Conservation (phyloP, 129 eudicot genomes). For the Pseudognaphalium luteoalbum region DNA sequence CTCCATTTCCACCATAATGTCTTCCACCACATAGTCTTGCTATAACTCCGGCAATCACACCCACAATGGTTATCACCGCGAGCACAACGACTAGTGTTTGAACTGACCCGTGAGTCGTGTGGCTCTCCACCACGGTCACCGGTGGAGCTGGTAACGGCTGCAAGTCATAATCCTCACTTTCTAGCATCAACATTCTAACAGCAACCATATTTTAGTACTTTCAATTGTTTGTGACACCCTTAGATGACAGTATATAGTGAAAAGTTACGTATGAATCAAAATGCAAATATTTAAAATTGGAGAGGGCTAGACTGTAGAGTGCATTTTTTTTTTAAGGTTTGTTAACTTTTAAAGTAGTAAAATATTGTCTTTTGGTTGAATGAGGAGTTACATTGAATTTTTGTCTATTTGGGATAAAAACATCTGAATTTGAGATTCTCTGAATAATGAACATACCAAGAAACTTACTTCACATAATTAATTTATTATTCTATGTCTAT, state of each 20-base stretch:
- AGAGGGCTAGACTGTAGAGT: neutral
- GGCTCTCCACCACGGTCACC: constrained; percentile 37
- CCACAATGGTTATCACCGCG: constrained; percentile 68
- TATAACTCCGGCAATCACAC: constrained; percentile 70
- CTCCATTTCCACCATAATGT: constrained; percentile 64
- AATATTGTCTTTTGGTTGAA: neutral
- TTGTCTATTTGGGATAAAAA: neutral
- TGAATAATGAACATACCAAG: neutral
- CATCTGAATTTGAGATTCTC: neutral
- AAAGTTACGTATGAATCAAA: no score
- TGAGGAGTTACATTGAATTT: neutral
- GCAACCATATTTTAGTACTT: constrained; percentile 13
- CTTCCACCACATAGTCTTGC: constrained; percentile 86
- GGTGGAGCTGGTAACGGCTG: constrained; percentile 64
- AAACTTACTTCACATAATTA: neutral
- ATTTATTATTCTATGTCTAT: neutral
- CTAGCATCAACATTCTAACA: constrained; percentile 6
- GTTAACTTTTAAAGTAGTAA: neutral
- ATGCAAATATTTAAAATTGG: no score
- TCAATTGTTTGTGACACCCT: neutral
- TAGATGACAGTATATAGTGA: no score
- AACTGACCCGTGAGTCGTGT: constrained; percentile 57
- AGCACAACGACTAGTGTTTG: constrained; percentile 87
- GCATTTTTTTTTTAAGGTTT: neutral
- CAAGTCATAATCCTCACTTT: constrained; percentile 28